phyloP scores from a whole-genome alignment of 1,284 basidiomycete genomes.

The Ustilago hordei region DNA sequence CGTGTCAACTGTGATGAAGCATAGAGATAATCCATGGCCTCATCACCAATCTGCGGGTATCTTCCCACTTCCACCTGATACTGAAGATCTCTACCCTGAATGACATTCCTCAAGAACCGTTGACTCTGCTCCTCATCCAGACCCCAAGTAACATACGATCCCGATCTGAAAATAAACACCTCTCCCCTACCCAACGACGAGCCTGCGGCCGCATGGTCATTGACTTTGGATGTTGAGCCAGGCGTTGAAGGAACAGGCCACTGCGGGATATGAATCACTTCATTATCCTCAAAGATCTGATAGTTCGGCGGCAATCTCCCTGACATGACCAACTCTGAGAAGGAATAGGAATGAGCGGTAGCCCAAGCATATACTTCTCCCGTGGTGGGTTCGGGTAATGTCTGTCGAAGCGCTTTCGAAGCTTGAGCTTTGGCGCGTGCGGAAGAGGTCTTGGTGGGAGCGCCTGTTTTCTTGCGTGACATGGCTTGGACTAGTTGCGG shows the following conservation, averaged over 20 bases:
- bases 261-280: constrained; percentile 64
- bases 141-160: constrained; percentile 67
- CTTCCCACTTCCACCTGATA: constrained; percentile 46
- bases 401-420: constrained; percentile 45
- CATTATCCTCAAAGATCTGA: constrained; percentile 63
- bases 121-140: constrained; percentile 55
- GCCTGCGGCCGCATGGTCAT: background rate
- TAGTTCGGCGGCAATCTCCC: constrained; percentile 55
- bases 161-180: constrained; percentile 65
- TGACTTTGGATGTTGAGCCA: background rate
- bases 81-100: constrained; percentile 46
- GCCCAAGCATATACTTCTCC: constrained; percentile 62
- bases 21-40: constrained; percentile 66
- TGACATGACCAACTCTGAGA: constrained; percentile 51
- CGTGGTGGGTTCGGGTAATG: constrained; percentile 42
- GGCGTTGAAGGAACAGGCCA: constrained; percentile 48
- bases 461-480: constrained; percentile 34
- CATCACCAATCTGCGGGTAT: constrained; percentile 63
- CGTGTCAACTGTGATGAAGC: constrained; percentile 56
- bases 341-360: constrained; percentile 63
- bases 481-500: constrained; percentile 46
- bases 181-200: constrained; percentile 43
- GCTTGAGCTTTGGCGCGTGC: constrained; percentile 48
- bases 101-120: constrained; percentile 56
- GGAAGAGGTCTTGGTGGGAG: constrained; percentile 40